Conservation (phyloP, 1,284 basidiomycete genomes). For the Microbotryum violaceum region DNA sequence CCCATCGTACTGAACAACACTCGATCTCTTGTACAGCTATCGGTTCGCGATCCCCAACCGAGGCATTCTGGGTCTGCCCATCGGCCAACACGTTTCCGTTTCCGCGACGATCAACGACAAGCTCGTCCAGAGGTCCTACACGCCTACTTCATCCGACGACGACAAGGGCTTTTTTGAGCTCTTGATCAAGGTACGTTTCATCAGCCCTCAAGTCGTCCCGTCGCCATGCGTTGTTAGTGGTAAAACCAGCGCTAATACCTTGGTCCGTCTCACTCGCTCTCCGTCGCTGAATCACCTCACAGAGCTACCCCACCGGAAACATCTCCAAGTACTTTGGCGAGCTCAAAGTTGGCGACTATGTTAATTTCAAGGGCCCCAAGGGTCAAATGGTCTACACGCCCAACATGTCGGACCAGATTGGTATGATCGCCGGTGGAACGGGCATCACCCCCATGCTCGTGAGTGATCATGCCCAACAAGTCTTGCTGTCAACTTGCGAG, state of each 20-base stretch:
- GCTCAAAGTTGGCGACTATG: constrained; percentile 73
- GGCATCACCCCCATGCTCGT: constrained; percentile 94
- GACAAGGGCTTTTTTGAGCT: constrained; percentile 91
- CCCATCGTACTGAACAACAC: constrained; percentile 4
- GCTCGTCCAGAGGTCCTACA: constrained; percentile 83
- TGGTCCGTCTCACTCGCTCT: not conserved
- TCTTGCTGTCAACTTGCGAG: no score
- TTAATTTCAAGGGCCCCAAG: constrained; percentile 90
- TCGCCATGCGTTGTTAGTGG: not conserved
- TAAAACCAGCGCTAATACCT: not conserved
- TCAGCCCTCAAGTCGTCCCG: not conserved
- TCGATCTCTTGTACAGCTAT: constrained; percentile 53
- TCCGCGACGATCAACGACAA: constrained; percentile 87
- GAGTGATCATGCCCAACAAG: not conserved
- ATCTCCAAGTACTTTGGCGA: constrained; percentile 76
- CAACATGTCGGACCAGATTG: constrained; percentile 65
- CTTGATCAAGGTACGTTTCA: constrained; percentile 71
- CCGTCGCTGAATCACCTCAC: constrained; percentile 11
- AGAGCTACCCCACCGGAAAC: constrained; percentile 95
- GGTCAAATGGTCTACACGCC: constrained; percentile 58
- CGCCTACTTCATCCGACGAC: constrained; percentile 86
- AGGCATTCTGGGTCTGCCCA: constrained; percentile 81
- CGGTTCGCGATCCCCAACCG: constrained; percentile 75
- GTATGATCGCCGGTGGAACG: constrained; percentile 90
- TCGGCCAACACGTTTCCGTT: constrained; percentile 92